phyloP scores from a whole-genome alignment of 805 yeast species.

The Candida stauntonica region DNA sequence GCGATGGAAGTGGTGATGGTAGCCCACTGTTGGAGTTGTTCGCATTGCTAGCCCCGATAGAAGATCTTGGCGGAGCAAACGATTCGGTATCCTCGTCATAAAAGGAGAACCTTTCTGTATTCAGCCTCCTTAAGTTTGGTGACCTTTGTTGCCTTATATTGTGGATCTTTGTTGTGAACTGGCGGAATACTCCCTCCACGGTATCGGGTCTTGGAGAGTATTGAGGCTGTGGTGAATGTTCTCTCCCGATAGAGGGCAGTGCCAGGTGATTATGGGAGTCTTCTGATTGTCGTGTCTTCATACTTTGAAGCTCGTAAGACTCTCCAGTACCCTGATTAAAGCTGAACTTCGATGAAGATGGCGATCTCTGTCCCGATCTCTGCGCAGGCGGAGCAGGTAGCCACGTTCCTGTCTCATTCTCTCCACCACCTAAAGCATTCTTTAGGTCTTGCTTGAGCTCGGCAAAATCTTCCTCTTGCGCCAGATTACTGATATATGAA shows the following conservation, averaged over 20 bases:
- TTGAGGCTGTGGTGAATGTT: not conserved
- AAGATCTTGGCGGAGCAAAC: not conserved
- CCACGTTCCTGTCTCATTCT: slow-evolving; percentile 18
- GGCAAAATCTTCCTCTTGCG: slow-evolving; percentile 11
- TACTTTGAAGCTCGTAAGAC: slow-evolving; percentile 7
- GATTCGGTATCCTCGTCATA: not conserved
- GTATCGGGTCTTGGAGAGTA: slow-evolving; percentile 10
- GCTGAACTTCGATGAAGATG: slow-evolving; percentile 6
- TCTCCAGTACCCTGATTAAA: slow-evolving; percentile 1
- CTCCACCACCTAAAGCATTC: slow-evolving; percentile 18
- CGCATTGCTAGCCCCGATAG: too few species aligned
- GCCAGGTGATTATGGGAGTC: slow-evolving; percentile 2
- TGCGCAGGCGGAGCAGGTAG: slow-evolving; percentile 8
- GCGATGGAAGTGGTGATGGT: not conserved
- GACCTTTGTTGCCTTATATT: slow-evolving; percentile 8
- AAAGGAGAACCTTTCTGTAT: not conserved
- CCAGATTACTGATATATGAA: slow-evolving; percentile 13
- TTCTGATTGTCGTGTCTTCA: not conserved
- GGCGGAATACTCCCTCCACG: slow-evolving; percentile 15
- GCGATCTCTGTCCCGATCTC: slow-evolving; percentile 1
- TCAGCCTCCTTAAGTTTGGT: slow-evolving; percentile 1
- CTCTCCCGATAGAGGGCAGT: not conserved
- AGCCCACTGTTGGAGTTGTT: too few species aligned
- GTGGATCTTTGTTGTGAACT: slow-evolving; percentile 12
- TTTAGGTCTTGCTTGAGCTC: slow-evolving; percentile 19